A percentile compares a stretch with the other conserved stretches of the same genome.
phyloP scores from a whole-genome alignment of 352 stramenopile species.

The Pythium inflatum region DNA sequence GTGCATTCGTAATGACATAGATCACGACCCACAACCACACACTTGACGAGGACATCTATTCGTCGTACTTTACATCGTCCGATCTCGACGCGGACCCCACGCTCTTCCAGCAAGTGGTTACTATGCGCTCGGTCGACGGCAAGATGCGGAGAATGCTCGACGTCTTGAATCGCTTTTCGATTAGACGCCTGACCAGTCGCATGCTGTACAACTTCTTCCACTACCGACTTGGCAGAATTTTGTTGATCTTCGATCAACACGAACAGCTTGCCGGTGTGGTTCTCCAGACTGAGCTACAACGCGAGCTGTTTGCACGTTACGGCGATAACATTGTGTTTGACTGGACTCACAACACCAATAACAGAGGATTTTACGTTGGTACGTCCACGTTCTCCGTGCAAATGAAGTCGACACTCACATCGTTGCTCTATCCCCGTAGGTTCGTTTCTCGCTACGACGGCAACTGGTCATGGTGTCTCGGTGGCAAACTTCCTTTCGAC shows the following conservation, averaged over 20 bases:
- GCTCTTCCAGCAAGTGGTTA: background rate
- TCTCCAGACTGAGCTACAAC: background rate
- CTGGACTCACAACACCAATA: background rate
- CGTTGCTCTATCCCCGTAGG: background rate
- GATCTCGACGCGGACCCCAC: background rate
- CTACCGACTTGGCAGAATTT: no score
- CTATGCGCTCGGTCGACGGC: background rate
- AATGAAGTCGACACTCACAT: no score
- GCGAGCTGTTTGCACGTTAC: background rate
- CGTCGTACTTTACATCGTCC: background rate
- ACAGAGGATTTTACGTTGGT: background rate
- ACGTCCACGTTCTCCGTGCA: no score
- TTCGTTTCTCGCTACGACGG: background rate
- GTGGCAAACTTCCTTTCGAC: background rate
- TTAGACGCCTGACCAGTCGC: background rate
- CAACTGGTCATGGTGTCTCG: background rate
- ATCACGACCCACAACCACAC: slow-evolving; percentile 3
- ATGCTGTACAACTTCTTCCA: slow-evolving; percentile 11
- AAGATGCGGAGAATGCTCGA: background rate
- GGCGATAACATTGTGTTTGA: background rate
- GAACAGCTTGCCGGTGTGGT: background rate
- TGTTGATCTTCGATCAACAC: background rate
- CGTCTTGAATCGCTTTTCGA: background rate
- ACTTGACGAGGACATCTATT: background rate
- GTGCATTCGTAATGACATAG: background rate